Percentiles rank a stretch among this genome's conserved stretches.
phyloP scores from a whole-genome alignment of 768 basidiomycete genomes.

The Calocybe cyanea region DNA sequence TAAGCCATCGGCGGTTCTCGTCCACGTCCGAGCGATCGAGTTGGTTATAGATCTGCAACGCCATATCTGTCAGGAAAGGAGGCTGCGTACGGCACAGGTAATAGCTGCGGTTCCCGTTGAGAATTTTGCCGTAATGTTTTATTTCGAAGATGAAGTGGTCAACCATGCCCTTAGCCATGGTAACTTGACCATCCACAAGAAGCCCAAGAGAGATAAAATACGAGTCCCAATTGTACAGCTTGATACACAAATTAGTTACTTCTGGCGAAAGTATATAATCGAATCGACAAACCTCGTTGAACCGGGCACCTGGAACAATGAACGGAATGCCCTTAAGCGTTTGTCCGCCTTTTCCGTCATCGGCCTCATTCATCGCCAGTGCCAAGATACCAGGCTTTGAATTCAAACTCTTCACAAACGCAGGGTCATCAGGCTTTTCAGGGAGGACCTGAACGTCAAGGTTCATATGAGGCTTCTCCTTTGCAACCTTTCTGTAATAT shows the following conservation, averaged over 20 bases:
- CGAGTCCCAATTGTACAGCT: constrained; percentile 95
- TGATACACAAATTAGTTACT: constrained; percentile 3
- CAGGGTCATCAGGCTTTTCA: constrained; percentile 78
- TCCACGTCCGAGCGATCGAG: constrained; percentile 81
- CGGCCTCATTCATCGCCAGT: constrained; percentile 90
- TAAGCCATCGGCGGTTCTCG: constrained; percentile 86
- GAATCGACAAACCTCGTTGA: constrained; percentile 70
- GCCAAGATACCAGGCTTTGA: constrained; percentile 92
- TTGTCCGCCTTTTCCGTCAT: constrained; percentile 73
- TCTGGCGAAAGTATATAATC: constrained; percentile 6
- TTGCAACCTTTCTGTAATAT: constrained; percentile 90
- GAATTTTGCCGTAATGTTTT: constrained; percentile 93
- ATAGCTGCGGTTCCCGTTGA: constrained; percentile 94
- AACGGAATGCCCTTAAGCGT: constrained; percentile 93
- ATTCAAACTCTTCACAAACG: constrained; percentile 90
- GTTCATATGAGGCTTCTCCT: constrained; percentile 90
- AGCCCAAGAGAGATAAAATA: constrained; percentile 94
- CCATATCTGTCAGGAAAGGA: constrained; percentile 98
- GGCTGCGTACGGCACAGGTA: constrained; percentile 96
- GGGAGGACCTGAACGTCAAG: constrained; percentile 92
- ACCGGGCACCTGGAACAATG: constrained; percentile 92
- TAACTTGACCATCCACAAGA: constrained; percentile 89
- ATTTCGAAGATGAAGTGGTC: constrained; percentile 99
- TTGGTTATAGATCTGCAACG: constrained; percentile 95
- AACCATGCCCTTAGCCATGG: constrained; percentile 96